These are phyloP conservation scores for Ulvella scutata DNA, from an alignment of 139 green algal species.

Conservation along the genomic window DNA sequence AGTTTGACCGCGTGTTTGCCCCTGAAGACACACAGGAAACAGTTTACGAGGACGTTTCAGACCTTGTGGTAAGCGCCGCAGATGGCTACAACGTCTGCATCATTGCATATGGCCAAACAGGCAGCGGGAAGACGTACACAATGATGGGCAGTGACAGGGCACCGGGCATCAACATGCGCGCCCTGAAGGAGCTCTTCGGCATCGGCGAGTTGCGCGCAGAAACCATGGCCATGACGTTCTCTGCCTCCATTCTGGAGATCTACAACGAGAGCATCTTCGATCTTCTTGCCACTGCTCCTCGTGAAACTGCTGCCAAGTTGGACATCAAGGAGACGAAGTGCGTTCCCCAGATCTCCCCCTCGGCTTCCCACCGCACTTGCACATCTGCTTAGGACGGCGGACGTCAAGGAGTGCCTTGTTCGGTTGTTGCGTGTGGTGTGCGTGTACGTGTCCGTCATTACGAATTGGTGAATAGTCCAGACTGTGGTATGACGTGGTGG, in stretches of 20 bases:
- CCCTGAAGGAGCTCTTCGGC: slow-evolving; percentile 62
- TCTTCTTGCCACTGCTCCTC: slow-evolving; percentile 13
- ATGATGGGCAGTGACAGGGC: slow-evolving; percentile 40
- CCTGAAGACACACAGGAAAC: slow-evolving; percentile 28
- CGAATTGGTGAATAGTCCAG: no score
- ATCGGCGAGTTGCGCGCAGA: slow-evolving; percentile 24
- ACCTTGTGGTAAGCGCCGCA: slow-evolving; percentile 30
- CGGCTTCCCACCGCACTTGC: neutral
- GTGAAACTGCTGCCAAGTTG: slow-evolving; percentile 31
- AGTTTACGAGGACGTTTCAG: slow-evolving; percentile 34
- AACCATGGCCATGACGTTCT: slow-evolving; percentile 29
- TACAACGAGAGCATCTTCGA: slow-evolving; percentile 63
- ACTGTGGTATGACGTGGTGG: no score
- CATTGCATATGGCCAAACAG: slow-evolving; percentile 67
- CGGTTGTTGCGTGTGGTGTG: no score
- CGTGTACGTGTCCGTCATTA: no score
- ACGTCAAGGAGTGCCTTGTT: no score
- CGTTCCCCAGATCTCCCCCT: neutral
- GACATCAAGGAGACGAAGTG: slow-evolving; percentile 36
- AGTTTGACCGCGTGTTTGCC: slow-evolving; percentile 49
- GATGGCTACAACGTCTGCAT: slow-evolving; percentile 67
- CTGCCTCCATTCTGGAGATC: slow-evolving; percentile 47
- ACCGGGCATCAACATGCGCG: slow-evolving; percentile 63
- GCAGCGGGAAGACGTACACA: slow-evolving; percentile 52
- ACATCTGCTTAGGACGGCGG: no score